Evolutionary conservation across 371 early-diverging fungal species (phyloP).

Genomic region (Ecytonucleospora hepatopenaei): DNA sequence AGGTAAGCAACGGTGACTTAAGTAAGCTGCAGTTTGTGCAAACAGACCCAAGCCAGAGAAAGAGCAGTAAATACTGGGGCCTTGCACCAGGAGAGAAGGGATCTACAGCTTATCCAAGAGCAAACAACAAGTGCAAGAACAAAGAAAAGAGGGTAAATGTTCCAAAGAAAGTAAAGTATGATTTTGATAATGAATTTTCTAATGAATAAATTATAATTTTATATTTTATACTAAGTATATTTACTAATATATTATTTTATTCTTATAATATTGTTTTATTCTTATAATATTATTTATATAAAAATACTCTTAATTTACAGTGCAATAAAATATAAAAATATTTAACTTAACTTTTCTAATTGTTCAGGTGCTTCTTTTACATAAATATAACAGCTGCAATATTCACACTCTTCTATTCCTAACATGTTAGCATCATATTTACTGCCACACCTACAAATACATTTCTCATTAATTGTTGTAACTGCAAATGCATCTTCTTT

Average conservation of each 20-base stretch:
- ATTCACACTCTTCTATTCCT: constrained; percentile 31
- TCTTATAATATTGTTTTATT: too few species aligned
- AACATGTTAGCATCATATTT: constrained; percentile 11
- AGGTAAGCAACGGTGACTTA: constrained; percentile 41
- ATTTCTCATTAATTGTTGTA: not conserved
- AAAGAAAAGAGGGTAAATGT: constrained; percentile 44
- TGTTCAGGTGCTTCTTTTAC: constrained; percentile 10
- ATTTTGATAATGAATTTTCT: not conserved
- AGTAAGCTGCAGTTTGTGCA: constrained; percentile 47
- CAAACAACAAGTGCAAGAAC: constrained; percentile 40
- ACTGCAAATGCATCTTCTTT: not conserved
- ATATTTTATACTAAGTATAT: constrained; percentile 2
- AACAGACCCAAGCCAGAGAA: constrained; percentile 43
- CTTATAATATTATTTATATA: not conserved
- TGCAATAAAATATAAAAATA: not conserved
- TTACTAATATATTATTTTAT: not conserved
- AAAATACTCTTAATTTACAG: too few species aligned
- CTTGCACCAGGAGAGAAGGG: constrained; percentile 52
- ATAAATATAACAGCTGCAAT: constrained; percentile 35
- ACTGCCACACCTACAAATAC: constrained; percentile 29
- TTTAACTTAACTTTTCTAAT: not conserved
- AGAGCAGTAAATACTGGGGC: constrained; percentile 55
- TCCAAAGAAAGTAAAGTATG: constrained; percentile 20
- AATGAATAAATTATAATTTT: not conserved
- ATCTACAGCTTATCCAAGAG: constrained; percentile 53